Evolutionary conservation across 2,329 filamentous ascomycete genomes (phyloP), one percentile per base, ranked within the genome.

Genomic region (Epichloe amarillans): DNA sequence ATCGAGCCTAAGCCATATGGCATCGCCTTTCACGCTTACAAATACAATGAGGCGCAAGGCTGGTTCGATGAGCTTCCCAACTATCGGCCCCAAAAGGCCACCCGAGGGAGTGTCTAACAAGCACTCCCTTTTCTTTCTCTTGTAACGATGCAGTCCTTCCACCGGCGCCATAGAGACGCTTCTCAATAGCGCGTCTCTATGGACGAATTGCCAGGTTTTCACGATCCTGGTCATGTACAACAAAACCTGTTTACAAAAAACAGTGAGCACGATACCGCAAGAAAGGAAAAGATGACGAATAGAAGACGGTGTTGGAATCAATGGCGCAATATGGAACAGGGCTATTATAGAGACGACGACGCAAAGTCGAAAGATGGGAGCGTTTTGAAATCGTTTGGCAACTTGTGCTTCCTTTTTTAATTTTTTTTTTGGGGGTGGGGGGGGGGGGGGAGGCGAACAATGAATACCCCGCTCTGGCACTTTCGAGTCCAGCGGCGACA

Each of bases 1-100:
- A 84, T 98, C 46, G 91, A 98, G 68, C 93, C 93, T 36, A 96
- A 96, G 74, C 93, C 93, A 1, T 98, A 98, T 58, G 93, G 93
- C 14, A 90, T 96, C 52, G 91, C 95, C 54, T 96, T 97, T 72
- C 91, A 95, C 65, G 91, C 89, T 0, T 98, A 95, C 73, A 80
- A 83, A 54, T 98, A 95, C 71, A 87, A 95, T 63, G 79, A 87
- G 55, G 73, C 76, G 3, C 78, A 72, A 19, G 82, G 84, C 55
- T 88, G 84, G 77, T 98, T 98, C 60, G 82, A 93, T 53, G 83
- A 93, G 63, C 69, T 94, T 44, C 86, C 84, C n/a, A 76, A 90
- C 61, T 97, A 93, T 69, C 82, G 85, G 66, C 77, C 93, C 33
- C 79, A 79, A 56, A 77, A 77, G 55, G 66, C 66, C 36, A 55